Percentiles rank a stretch among this genome's conserved stretches.
phyloP scores from a whole-genome alignment of 2,329 filamentous ascomycete genomes.

The Alternaria gansuensis region DNA sequence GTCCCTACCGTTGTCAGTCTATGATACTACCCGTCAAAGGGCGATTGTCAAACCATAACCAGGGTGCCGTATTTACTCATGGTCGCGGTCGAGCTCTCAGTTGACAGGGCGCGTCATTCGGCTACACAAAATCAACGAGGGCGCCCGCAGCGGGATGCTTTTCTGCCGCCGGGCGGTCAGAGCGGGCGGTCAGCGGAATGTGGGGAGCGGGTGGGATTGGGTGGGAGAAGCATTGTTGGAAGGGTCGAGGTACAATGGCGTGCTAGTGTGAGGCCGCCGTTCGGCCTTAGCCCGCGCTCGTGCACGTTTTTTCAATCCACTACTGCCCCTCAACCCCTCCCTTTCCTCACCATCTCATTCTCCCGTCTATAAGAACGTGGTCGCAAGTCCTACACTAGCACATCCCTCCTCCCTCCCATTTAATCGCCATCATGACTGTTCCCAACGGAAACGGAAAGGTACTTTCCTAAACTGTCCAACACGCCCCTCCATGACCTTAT shows the following conservation, averaged over 20 bases:
- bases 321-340: constrained; percentile 28
- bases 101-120: constrained; percentile 17
- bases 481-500: constrained; percentile 16
- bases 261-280: constrained; percentile 23
- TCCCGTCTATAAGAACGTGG: constrained; percentile 35
- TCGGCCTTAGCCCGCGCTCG: constrained; percentile 12
- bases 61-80: constrained; percentile 97
- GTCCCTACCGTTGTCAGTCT: constrained; percentile 63
- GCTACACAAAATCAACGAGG: constrained; percentile 2
- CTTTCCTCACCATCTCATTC: constrained; percentile 19
- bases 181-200: constrained; percentile 13
- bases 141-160: constrained; percentile 21
- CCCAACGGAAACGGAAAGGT: constrained; percentile 44
- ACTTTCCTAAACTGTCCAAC: constrained; percentile 15
- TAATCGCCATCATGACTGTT: constrained; percentile 39
- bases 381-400: constrained; percentile 54
- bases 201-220: constrained; percentile 20
- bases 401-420: constrained; percentile 26
- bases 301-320: constrained; percentile 40
- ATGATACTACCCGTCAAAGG: neutral
- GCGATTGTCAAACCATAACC: constrained; percentile 71
- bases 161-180: constrained; percentile 19
- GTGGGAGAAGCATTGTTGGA: constrained; percentile 11
- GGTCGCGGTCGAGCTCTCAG: constrained; percentile 33
- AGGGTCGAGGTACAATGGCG: constrained; percentile 24